Base-by-base conservation (phyloP, 2,329 filamentous ascomycete species). In the Hymenotorrendiella dingleyae region DNA sequence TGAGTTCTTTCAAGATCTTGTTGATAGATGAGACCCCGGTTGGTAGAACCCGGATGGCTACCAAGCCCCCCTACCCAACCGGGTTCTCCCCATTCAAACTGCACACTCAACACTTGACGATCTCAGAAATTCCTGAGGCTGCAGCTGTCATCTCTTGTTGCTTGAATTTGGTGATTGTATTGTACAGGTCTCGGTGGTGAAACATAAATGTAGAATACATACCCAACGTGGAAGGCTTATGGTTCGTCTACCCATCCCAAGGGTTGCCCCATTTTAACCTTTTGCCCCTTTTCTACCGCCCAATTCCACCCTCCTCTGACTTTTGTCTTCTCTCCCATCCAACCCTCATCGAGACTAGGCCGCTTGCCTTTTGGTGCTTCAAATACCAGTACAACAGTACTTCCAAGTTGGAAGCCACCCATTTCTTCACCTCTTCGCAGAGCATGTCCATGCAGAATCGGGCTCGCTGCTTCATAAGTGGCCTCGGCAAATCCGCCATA, bases 331-430 rank as follows among this genome's bases (percentile, higher is more conserved):
- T 68, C 69, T 6, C 65, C 67, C 43, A 71, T 71, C 63, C 76
- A 80, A 1, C 80, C 76, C 42, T 79, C 73, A 53, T 83, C 79
- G 30, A 80, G 69, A 51, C 67, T 75, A 38, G 72, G 71, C 33
- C 72, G 61, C 21, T 65, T 58, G 11, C 78, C 78, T 54, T 82
- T 78, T 0, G 93, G 93, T 10, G 93, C 93, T 67, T 98, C 94
- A 61, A 98, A 98, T 1, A 98, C 89, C 40, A 98, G 71, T 28
- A 98, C 93, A 53, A 98, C 82, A 1, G 91, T 95, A 63, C 88
- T 95, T 16, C 93, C 93, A 3, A 98, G 73, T 69, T 94, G 88
- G 68, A 98, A 98, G 0, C 93, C 94, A 42, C 93, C 93, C 89
- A 98, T 97, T 66, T 98, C 93, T 61, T 97, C 91, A 26, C 93